Evolutionary conservation across 257 asterid genomes (phyloP), one percentile per base, ranked within the genome.

Genomic region (Gynochthodes officinalis): DNA sequence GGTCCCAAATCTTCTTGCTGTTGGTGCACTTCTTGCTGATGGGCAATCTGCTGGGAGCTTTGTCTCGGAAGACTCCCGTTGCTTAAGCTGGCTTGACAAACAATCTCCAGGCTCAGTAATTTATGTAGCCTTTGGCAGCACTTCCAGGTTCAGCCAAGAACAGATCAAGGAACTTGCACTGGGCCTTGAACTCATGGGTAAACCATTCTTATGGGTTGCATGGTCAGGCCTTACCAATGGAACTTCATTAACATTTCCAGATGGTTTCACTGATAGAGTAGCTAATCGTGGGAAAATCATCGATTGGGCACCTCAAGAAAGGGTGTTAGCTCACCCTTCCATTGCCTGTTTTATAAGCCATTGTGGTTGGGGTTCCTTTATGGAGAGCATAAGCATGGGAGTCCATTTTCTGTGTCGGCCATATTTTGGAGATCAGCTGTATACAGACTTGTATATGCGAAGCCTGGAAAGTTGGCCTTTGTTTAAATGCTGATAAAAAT

Each of bases 241-340:
- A 30, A 15, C 74, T 0, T 7, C 40, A 15, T 21, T 73, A 0
- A 21, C 69, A 4, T 76, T 64, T 72, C 64, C 79, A 1, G 37
- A 25, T 0, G 85, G 80, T 25, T 87, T 81, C 60, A 21, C 21
- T 0, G 65, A 35, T 1, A 69, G 89, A 5, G 84, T 82, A 55
- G 82, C 52, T 14, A 53, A 59, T 5, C 76, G 81, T 0, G 91
- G 89, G 25, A 86, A 81, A 65, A 33, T 87, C 19, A 91, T 87
- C 0, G 90, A 87, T 48, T 89, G 96, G 96, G 91, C 91, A n/a
- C 88, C 88, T 1, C 96, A 87, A 46, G 93, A 87, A 66, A 75
- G 40, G 61, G 89, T 89, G 15, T 54, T 87, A 23, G 78, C 78
- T 43, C 91, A 87, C 83, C 83, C 82, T 1, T 72, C 90, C 7